Evolutionary conservation across 2,329 filamentous ascomycete genomes (phyloP).

Genomic region (Annulohypoxylon truncatum): DNA sequence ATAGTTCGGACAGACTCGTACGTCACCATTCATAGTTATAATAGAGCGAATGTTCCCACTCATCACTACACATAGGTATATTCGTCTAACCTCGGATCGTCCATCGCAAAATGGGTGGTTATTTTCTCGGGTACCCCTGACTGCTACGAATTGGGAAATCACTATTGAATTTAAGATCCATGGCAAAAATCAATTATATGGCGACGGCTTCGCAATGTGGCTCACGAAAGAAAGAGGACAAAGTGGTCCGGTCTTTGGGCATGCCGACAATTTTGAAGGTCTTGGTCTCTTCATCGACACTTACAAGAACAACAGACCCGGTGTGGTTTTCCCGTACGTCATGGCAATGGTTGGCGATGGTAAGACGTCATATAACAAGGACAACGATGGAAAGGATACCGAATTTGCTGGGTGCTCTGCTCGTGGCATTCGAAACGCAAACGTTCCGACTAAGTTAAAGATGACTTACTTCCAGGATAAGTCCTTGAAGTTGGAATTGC

Average conservation of each 20-base stretch:
- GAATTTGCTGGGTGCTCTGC: conserved; percentile 97
- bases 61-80: conserved; percentile 70
- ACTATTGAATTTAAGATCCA: conserved; percentile 96
- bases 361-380: conserved; percentile 88
- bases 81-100: conserved; percentile 90
- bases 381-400: conserved; percentile 91
- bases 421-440: conserved; percentile 84
- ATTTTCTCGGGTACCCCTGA: conserved; percentile 92
- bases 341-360: conserved; percentile 99
- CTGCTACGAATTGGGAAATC: conserved; percentile 98
- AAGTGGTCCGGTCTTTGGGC: conserved; percentile 87
- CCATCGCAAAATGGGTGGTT: conserved; percentile 93
- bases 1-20: conserved; percentile 80
- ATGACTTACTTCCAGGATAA: conserved; percentile 98
- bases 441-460: conserved; percentile 83
- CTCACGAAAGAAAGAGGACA: conserved; percentile 91
- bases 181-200: conserved; percentile 88
- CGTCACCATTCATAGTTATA: conserved; percentile 45
- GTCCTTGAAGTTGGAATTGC: conserved; percentile 86
- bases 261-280: conserved; percentile 89
- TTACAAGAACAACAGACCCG: conserved; percentile 99
- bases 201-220: conserved; percentile 98
- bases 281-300: conserved; percentile 97
- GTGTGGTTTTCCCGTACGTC: conserved; percentile 94
- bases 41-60: conserved; percentile 34